Evolutionary conservation across 768 basidiomycete species (phyloP).

Genomic region (Tylopilus vinaceipallidus): DNA sequence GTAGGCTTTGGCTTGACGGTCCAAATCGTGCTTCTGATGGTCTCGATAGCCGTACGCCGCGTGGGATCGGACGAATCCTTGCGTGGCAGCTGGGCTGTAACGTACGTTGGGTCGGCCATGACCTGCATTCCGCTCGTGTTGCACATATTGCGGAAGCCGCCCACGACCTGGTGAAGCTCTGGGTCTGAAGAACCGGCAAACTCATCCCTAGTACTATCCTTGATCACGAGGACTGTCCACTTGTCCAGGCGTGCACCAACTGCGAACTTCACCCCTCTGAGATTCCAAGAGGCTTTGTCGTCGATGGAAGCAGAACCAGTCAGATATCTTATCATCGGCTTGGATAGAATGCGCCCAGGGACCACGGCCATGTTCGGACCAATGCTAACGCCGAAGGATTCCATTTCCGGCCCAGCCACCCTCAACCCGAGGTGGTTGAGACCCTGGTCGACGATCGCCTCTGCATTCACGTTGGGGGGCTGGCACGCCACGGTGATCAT

Average conservation of each 20-base stretch:
- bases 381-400: constrained; percentile 44
- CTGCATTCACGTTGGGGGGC: constrained; percentile 48
- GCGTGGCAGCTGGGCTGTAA: constrained; percentile 44
- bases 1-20: constrained; percentile 39
- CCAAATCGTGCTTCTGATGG: constrained; percentile 43
- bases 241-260: constrained; percentile 52
- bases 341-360: constrained; percentile 49
- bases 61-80: constrained; percentile 54
- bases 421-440: constrained; percentile 43
- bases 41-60: constrained; percentile 46
- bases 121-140: constrained; percentile 59
- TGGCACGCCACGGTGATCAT: constrained; percentile 53
- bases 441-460: constrained; percentile 42
- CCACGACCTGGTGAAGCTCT: constrained; percentile 43
- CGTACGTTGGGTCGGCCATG: constrained; percentile 30
- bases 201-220: constrained; percentile 58
- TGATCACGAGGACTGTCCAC: constrained; percentile 70
- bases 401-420: constrained; percentile 33
- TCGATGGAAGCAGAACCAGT: constrained; percentile 35
- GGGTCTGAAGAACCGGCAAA: constrained; percentile 56
- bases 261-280: constrained; percentile 57
- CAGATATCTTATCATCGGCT: constrained; percentile 42
- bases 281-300: constrained; percentile 51
- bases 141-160: constrained; percentile 65
- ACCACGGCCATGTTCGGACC: constrained; percentile 53